A percentile compares a stretch with the other conserved stretches of the same genome.
Evolutionary conservation across 1,284 basidiomycete species (phyloP).

Genomic region (Sporisorium exsertum): DNA sequence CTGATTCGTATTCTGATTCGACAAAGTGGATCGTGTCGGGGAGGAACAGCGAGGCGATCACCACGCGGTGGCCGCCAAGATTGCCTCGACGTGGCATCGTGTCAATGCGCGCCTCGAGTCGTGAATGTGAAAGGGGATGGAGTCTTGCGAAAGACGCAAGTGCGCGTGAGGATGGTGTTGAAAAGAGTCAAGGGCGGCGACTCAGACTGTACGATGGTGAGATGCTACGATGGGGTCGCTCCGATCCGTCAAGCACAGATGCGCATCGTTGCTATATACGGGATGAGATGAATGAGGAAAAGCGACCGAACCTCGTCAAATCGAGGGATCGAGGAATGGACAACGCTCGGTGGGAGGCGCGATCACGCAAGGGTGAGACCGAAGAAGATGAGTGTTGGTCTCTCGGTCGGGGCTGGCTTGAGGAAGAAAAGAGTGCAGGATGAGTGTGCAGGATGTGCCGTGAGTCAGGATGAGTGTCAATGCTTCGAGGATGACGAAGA

Average conservation of each 20-base stretch:
- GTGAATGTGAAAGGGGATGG: neutral
- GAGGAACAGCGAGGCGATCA: conserved; percentile 65
- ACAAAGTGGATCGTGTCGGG: conserved; percentile 60
- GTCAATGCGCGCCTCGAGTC: neutral
- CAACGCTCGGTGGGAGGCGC: no score
- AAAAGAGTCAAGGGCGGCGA: neutral
- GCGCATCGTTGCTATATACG: neutral
- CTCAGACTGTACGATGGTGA: neutral
- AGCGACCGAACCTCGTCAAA: neutral
- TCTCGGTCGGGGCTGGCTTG: no score
- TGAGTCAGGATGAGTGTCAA: conserved; percentile 1
- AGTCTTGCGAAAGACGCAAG: neutral
- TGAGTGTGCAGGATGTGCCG: neutral
- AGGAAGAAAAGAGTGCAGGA: neutral
- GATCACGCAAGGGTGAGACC: conserved; percentile 10
- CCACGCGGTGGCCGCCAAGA: conserved; percentile 59
- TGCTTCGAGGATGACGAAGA: conserved; percentile 6
- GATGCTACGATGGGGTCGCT: neutral
- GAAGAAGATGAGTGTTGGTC: conserved; percentile 17
- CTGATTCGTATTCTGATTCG: conserved; percentile 41
- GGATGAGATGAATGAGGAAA: neutral
- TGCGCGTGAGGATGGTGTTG: neutral
- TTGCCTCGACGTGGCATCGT: conserved; percentile 52
- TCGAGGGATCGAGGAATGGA: neutral
- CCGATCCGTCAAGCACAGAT: neutral